A percentile compares a stretch with the other conserved stretches of the same genome.
Conservation (phyloP, 2,329 filamentous ascomycete genomes). For the Rasamsonia emersonii region DNA sequence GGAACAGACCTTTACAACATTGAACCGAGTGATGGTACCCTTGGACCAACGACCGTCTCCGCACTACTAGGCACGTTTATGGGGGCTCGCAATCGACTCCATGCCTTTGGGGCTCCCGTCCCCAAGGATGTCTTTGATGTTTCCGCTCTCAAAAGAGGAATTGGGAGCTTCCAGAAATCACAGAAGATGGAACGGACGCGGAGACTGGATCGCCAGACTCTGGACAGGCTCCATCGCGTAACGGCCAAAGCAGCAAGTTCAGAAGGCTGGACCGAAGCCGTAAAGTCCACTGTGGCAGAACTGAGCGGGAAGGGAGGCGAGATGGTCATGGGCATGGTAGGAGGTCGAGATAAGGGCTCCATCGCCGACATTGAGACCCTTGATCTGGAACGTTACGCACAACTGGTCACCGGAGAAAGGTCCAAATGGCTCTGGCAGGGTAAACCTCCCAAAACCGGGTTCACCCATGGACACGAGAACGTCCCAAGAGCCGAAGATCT, state of each 20-base stretch:
- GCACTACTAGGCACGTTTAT: constrained; percentile 80
- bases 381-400: constrained; percentile 76
- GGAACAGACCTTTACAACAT: constrained; percentile 86
- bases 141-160: constrained; percentile 69
- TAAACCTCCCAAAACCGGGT: constrained; percentile 60
- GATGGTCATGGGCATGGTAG: constrained; percentile 91
- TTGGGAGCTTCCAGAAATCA: constrained; percentile 81
- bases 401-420: constrained; percentile 68
- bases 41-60: constrained; percentile 85
- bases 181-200: constrained; percentile 71
- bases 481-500: constrained; percentile 29
- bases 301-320: constrained; percentile 90
- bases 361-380: constrained; percentile 89
- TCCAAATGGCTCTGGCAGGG: constrained; percentile 94
- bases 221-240: constrained; percentile 69
- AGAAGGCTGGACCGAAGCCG: constrained; percentile 83
- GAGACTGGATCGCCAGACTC: constrained; percentile 71
- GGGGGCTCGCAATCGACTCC: constrained; percentile 80
- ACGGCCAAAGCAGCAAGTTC: constrained; percentile 85
- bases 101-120: constrained; percentile 74
- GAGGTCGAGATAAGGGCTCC: constrained; percentile 74
- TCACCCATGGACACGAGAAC: constrained; percentile 22
- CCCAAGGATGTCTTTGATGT: constrained; percentile 89
- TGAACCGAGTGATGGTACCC: constrained; percentile 83
- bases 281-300: constrained; percentile 91